Base-by-base conservation (phyloP, 352 stramenopile genomes). In the Saprolegnia parasitica region DNA sequence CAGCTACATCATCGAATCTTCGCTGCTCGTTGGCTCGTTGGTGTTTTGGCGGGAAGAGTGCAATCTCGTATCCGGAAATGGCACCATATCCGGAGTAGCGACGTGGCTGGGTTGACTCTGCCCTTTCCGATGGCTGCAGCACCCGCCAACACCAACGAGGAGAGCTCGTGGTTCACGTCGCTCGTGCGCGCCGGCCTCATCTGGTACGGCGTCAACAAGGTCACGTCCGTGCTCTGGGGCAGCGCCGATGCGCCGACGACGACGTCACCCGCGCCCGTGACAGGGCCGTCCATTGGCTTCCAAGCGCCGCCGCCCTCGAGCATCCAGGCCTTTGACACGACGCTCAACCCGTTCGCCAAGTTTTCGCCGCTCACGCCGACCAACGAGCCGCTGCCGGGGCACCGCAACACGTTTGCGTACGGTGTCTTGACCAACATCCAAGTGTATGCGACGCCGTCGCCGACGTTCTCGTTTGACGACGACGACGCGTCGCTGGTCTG, bases 121-220 rank as follows among this genome's bases (percentile, higher is more conserved):
- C 35, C 52, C 11, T 60, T 26, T 26, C 20, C 35, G 35, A 60
- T 60, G 24, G 52, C 52, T 47, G 62, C 5, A 58, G 63, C 46
- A 24, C 26, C 21, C 20, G 63, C 35, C 18, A 46, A 10, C 29
- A 23, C 4, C 18, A n/a, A 70, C 40, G 63, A 60, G 37, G n/a
- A 42, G 20, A 29, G 61, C 35, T 42, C n/a, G 13, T 50, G 46
- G 46, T 32, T 26, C 18, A 20, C 42, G 29, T 62, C 84, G 42
- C 74, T 89, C 67, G 50, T 90, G 37, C 86, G 83, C 71, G 85
- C 92, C 74, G 50, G 91, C n/a, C 76, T 84, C 68, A 81, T 93
- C 67, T 95, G 86, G 81, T 95, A 95, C 77, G 76, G 83, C 40
- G 81, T 95, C 65, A 81, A 89, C 56, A 75, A 79, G 46, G 78